Evolutionary conservation across 2,329 filamentous ascomycete genomes (phyloP), one percentile per base, ranked within the genome.

Genomic region (Ceratocystis destructans): DNA sequence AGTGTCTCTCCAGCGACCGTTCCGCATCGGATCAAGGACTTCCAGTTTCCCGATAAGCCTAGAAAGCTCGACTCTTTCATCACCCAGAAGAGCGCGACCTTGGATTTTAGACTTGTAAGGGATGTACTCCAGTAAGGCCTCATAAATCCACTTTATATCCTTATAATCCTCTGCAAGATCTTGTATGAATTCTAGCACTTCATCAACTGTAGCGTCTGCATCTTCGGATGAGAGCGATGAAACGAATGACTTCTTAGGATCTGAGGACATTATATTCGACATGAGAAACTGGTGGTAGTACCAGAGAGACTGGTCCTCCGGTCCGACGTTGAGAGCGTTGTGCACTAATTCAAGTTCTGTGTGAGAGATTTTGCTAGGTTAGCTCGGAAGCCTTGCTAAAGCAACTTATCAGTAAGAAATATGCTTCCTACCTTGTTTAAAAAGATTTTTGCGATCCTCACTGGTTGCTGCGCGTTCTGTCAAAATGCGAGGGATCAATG

Each of bases 231-330:
- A 80, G 37, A 96, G 76, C 46, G 83, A 79, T 0, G 84, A 84
- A 15, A 86, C 82, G 70, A 96, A 87, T 8, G 82, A 82, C 22
- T 80, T 77, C 2, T 77, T 73, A 15, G 78, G 76, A 15, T 73
- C 77, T 62, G 76, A 77, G 71, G 78, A 80, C 64, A 81, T 78
- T 71, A 88, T 78, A 72, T 86, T 87, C 68, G 85, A 82, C 77
- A 96, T 85, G 67, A 96, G 78, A 72, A 87, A 96, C 71, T 94
- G 88, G 74, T 97, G 91, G 73, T 99, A 97, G 75, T 95, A 96
- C 92, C 94, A 99, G 5, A 96, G 80, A 20, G 91, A 96, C 73
- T 97, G 93, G 73, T 97, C 93, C 71, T 96, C 91, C 0, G 93
- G 91, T 67, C 95, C 92, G 46, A 90, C 89, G 68, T 91, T 94